Evolutionary conservation across 306 rosid genomes (phyloP).

Genomic region (Prunus davidiana): DNA sequence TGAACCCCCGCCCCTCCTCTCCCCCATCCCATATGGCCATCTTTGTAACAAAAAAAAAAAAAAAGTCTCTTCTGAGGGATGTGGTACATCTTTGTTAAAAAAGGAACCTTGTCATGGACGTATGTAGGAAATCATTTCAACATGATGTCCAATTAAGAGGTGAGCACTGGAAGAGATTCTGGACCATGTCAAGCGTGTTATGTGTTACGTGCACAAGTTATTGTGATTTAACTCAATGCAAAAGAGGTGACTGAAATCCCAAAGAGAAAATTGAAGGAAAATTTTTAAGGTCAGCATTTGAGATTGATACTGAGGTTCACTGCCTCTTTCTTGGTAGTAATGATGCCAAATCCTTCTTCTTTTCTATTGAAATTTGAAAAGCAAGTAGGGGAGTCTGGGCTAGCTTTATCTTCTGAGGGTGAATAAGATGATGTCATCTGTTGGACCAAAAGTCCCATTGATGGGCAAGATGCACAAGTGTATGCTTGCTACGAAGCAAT

Average conservation of each 20-base stretch:
- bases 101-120: background rate
- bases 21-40: background rate
- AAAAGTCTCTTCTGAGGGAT: background rate
- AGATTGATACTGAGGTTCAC: background rate
- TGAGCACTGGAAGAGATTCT: background rate
- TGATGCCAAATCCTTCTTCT: background rate
- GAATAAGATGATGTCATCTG: background rate
- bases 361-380: background rate
- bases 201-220: background rate
- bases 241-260: background rate
- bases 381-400: background rate
- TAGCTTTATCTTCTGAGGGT: background rate
- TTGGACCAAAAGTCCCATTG: background rate
- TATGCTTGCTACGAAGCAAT: background rate
- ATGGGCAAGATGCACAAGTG: background rate
- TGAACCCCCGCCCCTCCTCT: background rate
- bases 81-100: background rate
- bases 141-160: background rate
- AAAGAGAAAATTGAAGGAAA: background rate
- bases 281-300: background rate
- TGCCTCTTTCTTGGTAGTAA: background rate
- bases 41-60: background rate
- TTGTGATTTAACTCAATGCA: background rate
- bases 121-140: background rate
- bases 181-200: background rate